Percentiles rank a stretch among this genome's conserved stretches.
Conservation (phyloP, 331 rosid species). For the Phaseolus coccineus region DNA sequence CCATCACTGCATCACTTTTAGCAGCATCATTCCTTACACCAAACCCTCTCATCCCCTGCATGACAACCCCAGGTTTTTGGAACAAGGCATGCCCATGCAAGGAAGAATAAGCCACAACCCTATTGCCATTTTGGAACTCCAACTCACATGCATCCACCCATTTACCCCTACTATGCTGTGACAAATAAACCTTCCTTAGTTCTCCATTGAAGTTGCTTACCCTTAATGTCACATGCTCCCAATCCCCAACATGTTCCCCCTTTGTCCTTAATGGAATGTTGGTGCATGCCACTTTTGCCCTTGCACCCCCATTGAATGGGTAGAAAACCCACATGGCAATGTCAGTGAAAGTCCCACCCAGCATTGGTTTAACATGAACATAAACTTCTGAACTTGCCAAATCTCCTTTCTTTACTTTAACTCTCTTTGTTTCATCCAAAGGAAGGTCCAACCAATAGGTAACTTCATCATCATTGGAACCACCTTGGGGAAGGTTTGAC, state of each 20-base stretch:
- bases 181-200: constrained; percentile 37
- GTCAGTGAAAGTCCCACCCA: constrained; percentile 80
- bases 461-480: constrained; percentile 58
- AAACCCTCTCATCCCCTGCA: constrained; percentile 61
- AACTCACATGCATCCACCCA: constrained; percentile 42
- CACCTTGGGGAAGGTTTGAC: constrained; percentile 65
- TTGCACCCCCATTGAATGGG: constrained; percentile 82
- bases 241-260: constrained; percentile 84
- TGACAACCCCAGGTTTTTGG: constrained; percentile 63
- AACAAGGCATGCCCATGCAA: constrained; percentile 45
- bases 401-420: constrained; percentile 67
- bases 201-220: constrained; percentile 44
- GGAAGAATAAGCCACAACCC: constrained; percentile 36
- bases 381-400: constrained; percentile 53
- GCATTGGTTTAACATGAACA: constrained; percentile 75
- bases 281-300: constrained; percentile 58
- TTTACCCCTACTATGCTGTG: constrained; percentile 42
- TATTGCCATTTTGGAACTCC: constrained; percentile 42
- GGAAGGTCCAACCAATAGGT: constrained; percentile 82
- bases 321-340: constrained; percentile 75
- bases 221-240: constrained; percentile 86
- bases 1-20: constrained; percentile 57
- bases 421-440: constrained; percentile 44
- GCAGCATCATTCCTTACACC: constrained; percentile 73
- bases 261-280: constrained; percentile 59